Conservation (phyloP, 108 stramenopile genomes). For the Cyclotella choctawhatcheeana region DNA sequence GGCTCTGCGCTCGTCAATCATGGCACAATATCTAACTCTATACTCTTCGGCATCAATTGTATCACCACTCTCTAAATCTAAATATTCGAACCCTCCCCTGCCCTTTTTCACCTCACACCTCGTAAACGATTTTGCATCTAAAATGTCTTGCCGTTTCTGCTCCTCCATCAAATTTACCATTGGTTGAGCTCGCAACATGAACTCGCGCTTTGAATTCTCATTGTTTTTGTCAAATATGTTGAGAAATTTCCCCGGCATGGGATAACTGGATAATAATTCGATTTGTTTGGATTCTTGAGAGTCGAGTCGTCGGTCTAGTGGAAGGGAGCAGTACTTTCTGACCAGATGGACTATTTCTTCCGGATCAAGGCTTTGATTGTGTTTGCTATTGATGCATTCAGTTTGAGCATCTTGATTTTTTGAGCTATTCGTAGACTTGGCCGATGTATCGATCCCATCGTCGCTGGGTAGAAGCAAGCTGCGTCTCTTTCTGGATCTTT, state of each 20-base stretch:
- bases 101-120: constrained; percentile 29
- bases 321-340: constrained; percentile 31
- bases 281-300: constrained; percentile 20
- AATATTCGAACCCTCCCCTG: constrained; percentile 18
- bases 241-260: constrained; percentile 21
- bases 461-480: constrained; percentile 26
- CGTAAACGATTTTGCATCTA: constrained; percentile 9
- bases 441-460: neutral
- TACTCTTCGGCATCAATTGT: constrained; percentile 20
- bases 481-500: constrained; percentile 13
- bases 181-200: constrained; percentile 23
- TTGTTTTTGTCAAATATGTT: neutral
- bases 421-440: neutral
- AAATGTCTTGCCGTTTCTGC: constrained; percentile 19
- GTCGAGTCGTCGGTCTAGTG: neutral
- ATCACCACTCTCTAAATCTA: constrained; percentile 16
- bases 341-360: constrained; percentile 26
- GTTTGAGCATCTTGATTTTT: neutral
- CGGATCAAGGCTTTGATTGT: neutral
- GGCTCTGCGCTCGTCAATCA: constrained; percentile 15
- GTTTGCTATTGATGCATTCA: neutral
- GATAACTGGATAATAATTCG: constrained; percentile 25
- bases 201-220: constrained; percentile 8
- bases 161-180: constrained; percentile 40
- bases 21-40: constrained; percentile 18